Evolutionary conservation across 306 rosid species (phyloP), one percentile per base, ranked within the genome.

Genomic region (Amphicarpaea edgeworthii): DNA sequence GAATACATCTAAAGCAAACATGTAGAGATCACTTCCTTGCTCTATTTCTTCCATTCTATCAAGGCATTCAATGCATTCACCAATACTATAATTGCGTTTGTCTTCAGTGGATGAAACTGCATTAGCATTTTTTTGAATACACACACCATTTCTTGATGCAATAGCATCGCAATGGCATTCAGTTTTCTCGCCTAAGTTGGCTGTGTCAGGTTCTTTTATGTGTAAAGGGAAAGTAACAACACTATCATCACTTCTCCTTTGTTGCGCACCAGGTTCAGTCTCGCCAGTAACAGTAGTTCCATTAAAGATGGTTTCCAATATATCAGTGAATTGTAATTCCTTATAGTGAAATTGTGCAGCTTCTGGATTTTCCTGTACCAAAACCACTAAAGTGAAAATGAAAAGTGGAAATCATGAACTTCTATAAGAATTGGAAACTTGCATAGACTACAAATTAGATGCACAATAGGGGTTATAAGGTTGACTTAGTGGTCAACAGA

Each of bases 1-100:
- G 83, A 90, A 90, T 42, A 88, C 86, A 63, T 90, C 91, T 62
- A 88, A 72, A 32, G 96, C 90, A 88, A 88, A 90, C 87, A 88
- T 59, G 78, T 88, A 90, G 26, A 90, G 89, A 61, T 87, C 90
- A 71, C 96, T 82, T 73, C 91, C 93, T 80, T 85, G 93, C 73
- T 80, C 91, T 14, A 90, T 68, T 51, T 85, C 93, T 64, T 88
- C 90, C 87, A 82, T 88, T 37, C 81, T 77, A 73, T 90, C 91
- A 66, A 90, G 96, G 78, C 88, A 86, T 59, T 83, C 84, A 17
- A 90, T 86, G 83, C 96, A 88, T 37, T 88, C 93, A 41, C 96
- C 91, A 6, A 90, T 90, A 34, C 90, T 88, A 57, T 83, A 90
- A 69, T 50, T 85, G 20, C 71, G 76, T 65, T 84, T 85, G 43